phyloP scores from a whole-genome alignment of 768 basidiomycete species.

The Mycena indigotica region DNA sequence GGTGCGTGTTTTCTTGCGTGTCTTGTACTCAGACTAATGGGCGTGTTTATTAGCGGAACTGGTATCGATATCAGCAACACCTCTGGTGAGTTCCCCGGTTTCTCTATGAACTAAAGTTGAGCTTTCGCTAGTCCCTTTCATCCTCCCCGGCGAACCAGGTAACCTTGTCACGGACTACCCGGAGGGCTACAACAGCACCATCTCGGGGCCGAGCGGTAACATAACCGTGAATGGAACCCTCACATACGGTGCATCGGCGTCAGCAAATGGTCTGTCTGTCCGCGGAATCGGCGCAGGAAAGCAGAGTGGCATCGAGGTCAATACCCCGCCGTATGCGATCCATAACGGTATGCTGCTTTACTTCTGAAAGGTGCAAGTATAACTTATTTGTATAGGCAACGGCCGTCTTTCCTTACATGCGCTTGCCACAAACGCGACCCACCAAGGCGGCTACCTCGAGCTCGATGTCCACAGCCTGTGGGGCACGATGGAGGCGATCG shows the following conservation, averaged over 20 bases:
- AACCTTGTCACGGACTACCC: slow-evolving; percentile 60
- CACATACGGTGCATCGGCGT: slow-evolving; percentile 42
- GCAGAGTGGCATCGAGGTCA: slow-evolving; percentile 51
- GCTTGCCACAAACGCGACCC: slow-evolving; percentile 72
- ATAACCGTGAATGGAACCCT: slow-evolving; percentile 68
- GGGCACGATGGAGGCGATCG: slow-evolving; percentile 70
- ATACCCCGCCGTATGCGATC: slow-evolving; percentile 66
- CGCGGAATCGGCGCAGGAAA: slow-evolving; percentile 55
- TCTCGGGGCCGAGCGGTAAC: slow-evolving; percentile 73
- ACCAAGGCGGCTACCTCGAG: slow-evolving; percentile 61
- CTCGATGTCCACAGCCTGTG: slow-evolving; percentile 72
- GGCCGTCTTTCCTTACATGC: slow-evolving; percentile 57
- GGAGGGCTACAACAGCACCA: slow-evolving; percentile 67
- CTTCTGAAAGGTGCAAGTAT: slow-evolving; percentile 4
- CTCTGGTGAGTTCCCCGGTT: slow-evolving; percentile 5
- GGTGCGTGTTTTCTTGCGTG: slow-evolving; percentile 34
- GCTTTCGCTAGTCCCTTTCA: slow-evolving; percentile 39
- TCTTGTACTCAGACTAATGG: slow-evolving; percentile 6
- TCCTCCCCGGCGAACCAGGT: slow-evolving; percentile 60
- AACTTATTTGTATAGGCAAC: slow-evolving; percentile 39
- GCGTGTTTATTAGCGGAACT: slow-evolving; percentile 53
- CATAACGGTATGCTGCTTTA: slow-evolving; percentile 57
- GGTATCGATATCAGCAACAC: slow-evolving; percentile 59
- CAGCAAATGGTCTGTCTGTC: slow-evolving; percentile 35
- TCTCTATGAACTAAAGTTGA: background rate